A percentile compares a stretch with the other conserved stretches of the same genome.
These are phyloP conservation scores for Hirsutella rhossiliensis DNA, from an alignment of 2,329 filamentous ascomycete species.

Conservation along the genomic window DNA sequence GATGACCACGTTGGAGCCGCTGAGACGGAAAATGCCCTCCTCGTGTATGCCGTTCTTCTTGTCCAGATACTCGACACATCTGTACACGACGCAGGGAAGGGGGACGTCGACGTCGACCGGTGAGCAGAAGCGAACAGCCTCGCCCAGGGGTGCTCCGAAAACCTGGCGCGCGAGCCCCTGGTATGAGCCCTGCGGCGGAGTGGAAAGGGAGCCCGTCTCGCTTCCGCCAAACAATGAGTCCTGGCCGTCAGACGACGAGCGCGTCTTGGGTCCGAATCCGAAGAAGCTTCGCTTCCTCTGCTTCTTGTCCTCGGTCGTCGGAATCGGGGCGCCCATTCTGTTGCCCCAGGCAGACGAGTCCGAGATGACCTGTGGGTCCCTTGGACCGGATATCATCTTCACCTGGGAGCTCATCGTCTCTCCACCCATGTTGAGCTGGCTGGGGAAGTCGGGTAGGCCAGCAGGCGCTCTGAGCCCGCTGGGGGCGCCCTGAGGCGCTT, in stretches of 20 bases:
- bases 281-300: conserved; percentile 69
- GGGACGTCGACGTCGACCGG: conserved; percentile 62
- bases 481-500: conserved; percentile 32
- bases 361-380: conserved; percentile 72
- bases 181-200: conserved; percentile 27
- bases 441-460: conserved; percentile 17
- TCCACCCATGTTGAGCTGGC: conserved; percentile 16
- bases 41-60: conserved; percentile 70
- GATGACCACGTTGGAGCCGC: conserved; percentile 92
- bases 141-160: conserved; percentile 75
- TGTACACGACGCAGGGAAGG: conserved; percentile 85
- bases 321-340: conserved; percentile 42
- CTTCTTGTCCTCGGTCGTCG: conserved; percentile 61
- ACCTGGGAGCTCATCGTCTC: conserved; percentile 27
- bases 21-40: conserved; percentile 93
- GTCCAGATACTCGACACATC: conserved; percentile 87
- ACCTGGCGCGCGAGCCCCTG: conserved; percentile 53
- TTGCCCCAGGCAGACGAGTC: conserved; percentile 81
- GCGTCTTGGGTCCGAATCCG: conserved; percentile 51
- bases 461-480: conserved; percentile 22
- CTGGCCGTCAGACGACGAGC: conserved; percentile 45
- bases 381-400: conserved; percentile 68
- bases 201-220: conserved; percentile 31
- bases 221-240: conserved; percentile 42
- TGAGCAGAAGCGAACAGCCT: conserved; percentile 72